Evolutionary conservation across 495 filamentous ascomycete genomes (phyloP).

Genomic region (Hyphodiscus hymeniophilus): DNA sequence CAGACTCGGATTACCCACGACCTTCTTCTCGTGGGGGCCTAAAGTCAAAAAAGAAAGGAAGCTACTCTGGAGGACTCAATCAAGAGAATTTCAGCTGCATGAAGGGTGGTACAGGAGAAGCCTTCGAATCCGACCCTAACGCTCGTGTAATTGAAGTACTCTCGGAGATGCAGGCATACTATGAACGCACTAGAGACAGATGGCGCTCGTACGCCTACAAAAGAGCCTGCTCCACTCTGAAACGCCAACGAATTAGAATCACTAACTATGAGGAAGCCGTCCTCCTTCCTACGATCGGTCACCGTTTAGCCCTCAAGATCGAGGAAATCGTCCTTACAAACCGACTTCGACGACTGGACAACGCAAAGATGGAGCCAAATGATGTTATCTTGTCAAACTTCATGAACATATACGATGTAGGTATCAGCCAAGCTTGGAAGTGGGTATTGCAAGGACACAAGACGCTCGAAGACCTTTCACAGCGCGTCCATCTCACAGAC

Average conservation of each 20-base stretch:
- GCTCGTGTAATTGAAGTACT: constrained; percentile 67
- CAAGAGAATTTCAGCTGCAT: constrained; percentile 60
- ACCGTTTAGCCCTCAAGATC: constrained; percentile 76
- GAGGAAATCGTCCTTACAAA: constrained; percentile 81
- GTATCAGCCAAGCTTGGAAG: constrained; percentile 56
- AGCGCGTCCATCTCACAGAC: constrained; percentile 55
- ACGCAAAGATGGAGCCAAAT: constrained; percentile 52
- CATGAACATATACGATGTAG: constrained; percentile 73
- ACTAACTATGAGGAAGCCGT: constrained; percentile 59
- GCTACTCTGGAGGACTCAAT: constrained; percentile 7
- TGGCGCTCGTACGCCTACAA: constrained; percentile 79
- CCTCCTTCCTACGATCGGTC: constrained; percentile 62
- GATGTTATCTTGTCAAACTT: constrained; percentile 60
- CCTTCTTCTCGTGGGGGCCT: background rate
- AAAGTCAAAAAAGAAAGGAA: constrained; percentile 5
- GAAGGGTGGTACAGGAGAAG: constrained; percentile 30
- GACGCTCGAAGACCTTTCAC: constrained; percentile 62
- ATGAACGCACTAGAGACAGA: constrained; percentile 59
- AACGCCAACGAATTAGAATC: constrained; percentile 58
- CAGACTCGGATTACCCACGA: background rate
- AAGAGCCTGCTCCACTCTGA: constrained; percentile 66
- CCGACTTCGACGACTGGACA: constrained; percentile 63
- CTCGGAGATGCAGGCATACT: constrained; percentile 77
- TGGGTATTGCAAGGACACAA: constrained; percentile 75
- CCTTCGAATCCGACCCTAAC: constrained; percentile 47